Evolutionary conservation across 139 green algal species (phyloP), one percentile per base, ranked within the genome.

Genomic region (Microglena sp.): DNA sequence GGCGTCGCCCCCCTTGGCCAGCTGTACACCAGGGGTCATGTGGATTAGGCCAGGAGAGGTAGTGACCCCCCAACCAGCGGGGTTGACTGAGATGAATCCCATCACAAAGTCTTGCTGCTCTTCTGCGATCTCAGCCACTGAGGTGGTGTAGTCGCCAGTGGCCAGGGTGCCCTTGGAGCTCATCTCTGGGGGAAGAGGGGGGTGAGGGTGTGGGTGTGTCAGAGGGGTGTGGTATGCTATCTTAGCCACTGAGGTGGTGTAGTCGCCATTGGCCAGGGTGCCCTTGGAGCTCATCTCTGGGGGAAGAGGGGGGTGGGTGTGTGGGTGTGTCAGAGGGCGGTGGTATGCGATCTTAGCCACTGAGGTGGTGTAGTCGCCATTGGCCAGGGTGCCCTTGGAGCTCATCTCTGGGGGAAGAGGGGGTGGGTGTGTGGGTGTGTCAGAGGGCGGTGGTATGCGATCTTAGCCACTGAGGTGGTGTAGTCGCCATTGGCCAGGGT

Each of bases 21-120:
- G 71, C 82, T 97, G 90, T 55, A 99, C 91, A 2, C 94, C 94
- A 1, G 94, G 94, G 2, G 94, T 99, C 94, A 99, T 99, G 77
- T 99, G 92, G 21, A 99, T 86, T 28, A 98, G 75, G 28, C 87
- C 56, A 24, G 56, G 56, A 11, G 56, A 36, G 7, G 56, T 64
- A 6, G 6, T 27, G 6, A 31, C 26, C 56, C 43, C 43, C 94
- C 94, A 99, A 7, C 60, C 62, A 18, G 84, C 78, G 2, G 94
- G 94, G 15, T 87, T 88, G 46, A 89, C 76, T 0, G 84, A 95
- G 68, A 99, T 99, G 86, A 95, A 99, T 35, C 94, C 94, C 79
- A 98, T 98, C 44, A 99, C 94, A 82, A 97, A 99, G 73, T 99
- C 94, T 50, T 68, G 55, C 32, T 79, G 60, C 60, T 70, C 67